Conservation (phyloP, 768 basidiomycete species). For the Kwoniella botswanensis region DNA sequence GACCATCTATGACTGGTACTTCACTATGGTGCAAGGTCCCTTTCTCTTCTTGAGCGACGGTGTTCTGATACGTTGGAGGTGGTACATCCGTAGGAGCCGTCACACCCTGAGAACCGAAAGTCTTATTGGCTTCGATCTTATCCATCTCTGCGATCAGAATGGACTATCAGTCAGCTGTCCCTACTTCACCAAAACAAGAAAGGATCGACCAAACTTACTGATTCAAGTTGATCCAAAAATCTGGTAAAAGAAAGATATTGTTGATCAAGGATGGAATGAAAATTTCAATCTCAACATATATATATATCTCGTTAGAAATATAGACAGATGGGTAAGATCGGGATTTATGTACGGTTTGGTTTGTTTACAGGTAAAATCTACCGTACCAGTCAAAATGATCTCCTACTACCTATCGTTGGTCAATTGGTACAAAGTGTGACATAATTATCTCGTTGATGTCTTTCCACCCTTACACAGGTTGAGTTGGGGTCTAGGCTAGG, state of each 20-base stretch:
- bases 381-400: not conserved
- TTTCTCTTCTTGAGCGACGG: slow-evolving; percentile 8
- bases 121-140: not conserved
- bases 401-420: not conserved
- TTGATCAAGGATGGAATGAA: not conserved
- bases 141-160: not conserved
- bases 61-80: not conserved
- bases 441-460: not conserved
- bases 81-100: not conserved
- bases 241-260: not conserved
- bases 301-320: not conserved
- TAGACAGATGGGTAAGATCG: not conserved
- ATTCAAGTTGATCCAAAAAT: slow-evolving; percentile 1
- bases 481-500: not conserved
- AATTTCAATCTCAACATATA: not conserved
- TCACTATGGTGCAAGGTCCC: slow-evolving; percentile 12
- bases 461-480: not conserved
- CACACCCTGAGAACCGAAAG: not conserved
- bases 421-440: not conserved
- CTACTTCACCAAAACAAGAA: not conserved
- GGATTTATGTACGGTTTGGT: not conserved
- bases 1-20: slow-evolving; percentile 14
- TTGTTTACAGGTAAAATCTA: not conserved
- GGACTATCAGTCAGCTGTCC: not conserved
- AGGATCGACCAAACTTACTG: not conserved